A percentile compares a stretch with the other conserved stretches of the same genome.
Evolutionary conservation across 1,284 basidiomycete genomes (phyloP).

Genomic region (Trichosporon ovoides): DNA sequence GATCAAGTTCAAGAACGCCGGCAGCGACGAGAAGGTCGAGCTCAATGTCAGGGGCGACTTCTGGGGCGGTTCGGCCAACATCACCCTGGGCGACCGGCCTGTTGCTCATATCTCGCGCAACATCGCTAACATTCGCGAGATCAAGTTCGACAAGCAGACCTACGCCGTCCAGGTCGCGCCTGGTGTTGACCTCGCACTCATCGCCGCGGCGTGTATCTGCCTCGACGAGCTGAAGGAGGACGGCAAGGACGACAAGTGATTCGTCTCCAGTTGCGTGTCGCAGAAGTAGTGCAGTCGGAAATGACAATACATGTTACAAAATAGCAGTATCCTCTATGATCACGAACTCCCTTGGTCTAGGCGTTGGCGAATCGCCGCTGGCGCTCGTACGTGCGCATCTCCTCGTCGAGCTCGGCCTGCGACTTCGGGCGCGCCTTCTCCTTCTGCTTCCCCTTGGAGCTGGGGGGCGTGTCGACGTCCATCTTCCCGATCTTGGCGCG

Average conservation of each 20-base stretch:
- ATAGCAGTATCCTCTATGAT: not conserved
- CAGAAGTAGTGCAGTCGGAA: no score
- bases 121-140: constrained; percentile 37
- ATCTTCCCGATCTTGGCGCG: constrained; percentile 33
- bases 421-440: constrained; percentile 33
- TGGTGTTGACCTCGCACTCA: constrained; percentile 7
- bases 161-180: constrained; percentile 10
- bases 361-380: constrained; percentile 32
- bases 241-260: constrained; percentile 12
- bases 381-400: constrained; percentile 41
- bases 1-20: constrained; percentile 17
- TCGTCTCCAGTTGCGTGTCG: not conserved
- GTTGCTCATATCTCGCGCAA: constrained; percentile 24
- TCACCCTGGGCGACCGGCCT: not conserved
- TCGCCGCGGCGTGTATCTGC: constrained; percentile 7
- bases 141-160: constrained; percentile 35
- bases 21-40: not conserved
- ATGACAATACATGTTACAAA: not conserved
- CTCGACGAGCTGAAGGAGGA: constrained; percentile 8
- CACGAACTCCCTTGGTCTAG: no score
- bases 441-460: constrained; percentile 14
- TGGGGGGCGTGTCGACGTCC: constrained; percentile 31
- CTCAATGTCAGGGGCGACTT: constrained; percentile 19
- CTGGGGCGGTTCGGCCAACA: constrained; percentile 34
- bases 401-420: constrained; percentile 42